Evolutionary conservation across 306 rosid species (phyloP), one percentile per base, ranked within the genome.

Genomic region (Pterocarpus santalinus): DNA sequence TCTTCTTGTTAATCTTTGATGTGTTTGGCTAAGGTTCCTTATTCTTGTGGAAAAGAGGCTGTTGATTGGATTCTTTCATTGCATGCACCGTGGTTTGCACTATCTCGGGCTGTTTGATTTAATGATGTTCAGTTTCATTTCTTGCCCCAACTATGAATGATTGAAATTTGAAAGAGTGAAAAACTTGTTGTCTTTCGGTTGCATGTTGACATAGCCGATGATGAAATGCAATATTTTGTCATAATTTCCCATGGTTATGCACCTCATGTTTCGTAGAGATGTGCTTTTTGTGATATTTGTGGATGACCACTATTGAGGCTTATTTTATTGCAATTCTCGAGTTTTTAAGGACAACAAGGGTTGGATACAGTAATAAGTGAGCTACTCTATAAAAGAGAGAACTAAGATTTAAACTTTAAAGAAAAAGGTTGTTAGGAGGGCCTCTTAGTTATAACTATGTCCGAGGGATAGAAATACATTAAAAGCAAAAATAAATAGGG

Each of bases 11-110:
- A 53, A n/a, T 53, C 22, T 13, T 5, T 53, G 15, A 3, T 49
- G 56, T 49, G 56, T 49, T 49, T 49, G 49, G 7, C 9, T 43
- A 43, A 43, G 49, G 49, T 43, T 43, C 11, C 49, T 43, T 8
- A 43, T 6, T 43, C 49, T 43, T 43, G 49, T 43, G 11, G 56
- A 13, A 49, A 49, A 49, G 56, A 38, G 0, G 55, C 39, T 65
- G 41, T 38, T 0, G 33, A 57, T 73, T 72, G 39, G 9, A 7
- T 17, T 56, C 44, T 65, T 55, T 41, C 57, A 39, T 41, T 55
- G 75, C 75, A 78, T 78, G 75, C 15, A 30, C 75, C 69, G 2
- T 35, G 36, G 6, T 70, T 69, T 35, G 33, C 41, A 13, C 38
- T 22, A 10, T 49, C 56, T 49, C n/a, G 5, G 16, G 56, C 5